Base-by-base conservation (phyloP, 805 yeast genomes). In the Zygoascus ofunaensis region DNA sequence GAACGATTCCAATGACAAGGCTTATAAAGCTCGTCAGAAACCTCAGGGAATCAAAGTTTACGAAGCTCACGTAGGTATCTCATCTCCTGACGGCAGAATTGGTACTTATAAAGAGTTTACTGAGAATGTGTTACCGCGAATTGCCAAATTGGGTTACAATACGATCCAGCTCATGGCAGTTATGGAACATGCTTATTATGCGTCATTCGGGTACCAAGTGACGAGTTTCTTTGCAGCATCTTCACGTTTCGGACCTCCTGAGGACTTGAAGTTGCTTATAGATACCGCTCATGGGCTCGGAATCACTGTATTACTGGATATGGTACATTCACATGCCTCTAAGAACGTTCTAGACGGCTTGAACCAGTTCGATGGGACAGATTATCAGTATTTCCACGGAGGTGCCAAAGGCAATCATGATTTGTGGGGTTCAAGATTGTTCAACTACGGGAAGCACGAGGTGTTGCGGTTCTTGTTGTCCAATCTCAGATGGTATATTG, bases 101-200 rank as follows among this genome's bases (percentile, higher is more conserved):
- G 95, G 95, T 2, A 65, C 90, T 10, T 90, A 90, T 64, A 79
- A 76, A 52, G 94, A 90, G 61, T 90, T 90, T 62, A 82, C 95
- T 12, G 53, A 68, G 37, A 79, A 84, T 51, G 72, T 87, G 10
- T 72, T 90, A 49, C 97, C 97, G n/a, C 72, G 81, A 37, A 85
- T 90, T 53, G 79, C 78, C 54, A 76, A 81, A 50, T 71, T 89
- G 48, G 97, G 97, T 32, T 90, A 90, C 63, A 87, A 92, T 62
- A 80, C 95, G 3, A 82, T 90, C 55, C 98, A 90, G 65, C 71
- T 90, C 58, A 90, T 90, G 98, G 97, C 98, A 0, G 75, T 90
- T 37, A 90, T 90, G 98, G 98, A 90, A 64, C 98, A 90, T 62
- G 97, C 98, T 1, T 90, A 90, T 61, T 90, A 90, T 62, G 98